These are phyloP conservation scores for Leccinum longicurvipes DNA, from an alignment of 768 basidiomycete genomes.

Conservation along the genomic window DNA sequence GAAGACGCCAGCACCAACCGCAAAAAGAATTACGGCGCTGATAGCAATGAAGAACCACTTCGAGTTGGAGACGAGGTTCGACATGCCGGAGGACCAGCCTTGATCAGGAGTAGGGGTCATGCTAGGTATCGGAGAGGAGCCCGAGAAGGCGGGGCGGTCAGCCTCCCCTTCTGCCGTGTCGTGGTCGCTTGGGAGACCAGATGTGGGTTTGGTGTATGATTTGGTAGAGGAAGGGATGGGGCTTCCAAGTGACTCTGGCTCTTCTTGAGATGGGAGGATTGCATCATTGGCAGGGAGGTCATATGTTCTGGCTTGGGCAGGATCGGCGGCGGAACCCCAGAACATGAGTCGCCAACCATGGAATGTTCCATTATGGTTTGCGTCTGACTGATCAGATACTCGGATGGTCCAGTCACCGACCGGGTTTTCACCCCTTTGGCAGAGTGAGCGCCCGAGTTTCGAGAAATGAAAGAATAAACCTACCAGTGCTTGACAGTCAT, in stretches of 20 bases:
- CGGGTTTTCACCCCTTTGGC: slow-evolving; percentile 84
- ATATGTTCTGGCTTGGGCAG: slow-evolving; percentile 59
- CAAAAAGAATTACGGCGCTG: slow-evolving; percentile 76
- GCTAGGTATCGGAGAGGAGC: slow-evolving; percentile 34
- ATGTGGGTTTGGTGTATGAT: slow-evolving; percentile 80
- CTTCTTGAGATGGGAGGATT: slow-evolving; percentile 46
- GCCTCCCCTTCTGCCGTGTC: slow-evolving; percentile 78
- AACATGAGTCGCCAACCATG: slow-evolving; percentile 90
- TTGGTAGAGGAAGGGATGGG: slow-evolving; percentile 50
- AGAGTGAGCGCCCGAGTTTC: slow-evolving; percentile 13
- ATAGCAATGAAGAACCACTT: slow-evolving; percentile 90
- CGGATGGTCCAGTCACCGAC: slow-evolving; percentile 86
- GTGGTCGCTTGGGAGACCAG: slow-evolving; percentile 83
- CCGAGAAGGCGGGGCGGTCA: slow-evolving; percentile 65
- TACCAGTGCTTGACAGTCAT: slow-evolving; percentile 99
- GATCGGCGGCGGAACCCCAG: slow-evolving; percentile 85
- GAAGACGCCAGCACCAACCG: slow-evolving; percentile 63
- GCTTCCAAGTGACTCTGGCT: slow-evolving; percentile 37
- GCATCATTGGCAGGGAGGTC: slow-evolving; percentile 53
- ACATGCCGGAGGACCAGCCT: slow-evolving; percentile 83
- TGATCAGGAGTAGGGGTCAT: slow-evolving; percentile 65
- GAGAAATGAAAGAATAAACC: slow-evolving; percentile 6
- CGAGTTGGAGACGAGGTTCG: slow-evolving; percentile 65
- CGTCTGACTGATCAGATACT: slow-evolving; percentile 77
- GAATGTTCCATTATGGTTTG: slow-evolving; percentile 60